Base-by-base conservation (phyloP, 306 rosid species). In the Acacia acuminata region DNA sequence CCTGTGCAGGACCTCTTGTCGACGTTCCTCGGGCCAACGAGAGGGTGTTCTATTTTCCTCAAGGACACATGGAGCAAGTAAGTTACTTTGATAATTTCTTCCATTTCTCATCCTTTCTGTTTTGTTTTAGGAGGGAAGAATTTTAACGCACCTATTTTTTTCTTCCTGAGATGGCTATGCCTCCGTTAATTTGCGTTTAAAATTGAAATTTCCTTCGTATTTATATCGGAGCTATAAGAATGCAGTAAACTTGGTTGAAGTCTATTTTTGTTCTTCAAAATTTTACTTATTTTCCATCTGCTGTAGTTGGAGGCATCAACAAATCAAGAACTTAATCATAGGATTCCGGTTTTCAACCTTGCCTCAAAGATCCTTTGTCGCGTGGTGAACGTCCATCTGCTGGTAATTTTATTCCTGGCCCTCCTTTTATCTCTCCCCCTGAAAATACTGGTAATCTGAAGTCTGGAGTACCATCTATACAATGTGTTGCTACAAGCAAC, bases 1-100 rank as follows among this genome's bases (percentile, higher is more conserved):
- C 83, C 7, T 88, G 91, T 32, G 97, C 99, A 15, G 99, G 99
- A 77, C 99, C 98, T 36, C 92, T 90, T 34, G 98, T 91, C 2
- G 99, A 91, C 68, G 93, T 96, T 83, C 99, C 98, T 84, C 83
- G 68, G 71, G 42, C 7, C 32, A 66, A 50, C 30, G 91, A 96
- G 83, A 91, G 90, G 81, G 99, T 94, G 34, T 92, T 71, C 84
- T 96, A 96, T 75, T 92, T 96, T 61, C 99, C 97, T 7, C 99
- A 96, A 67, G 99, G 99, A 2, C 99, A 96, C 74, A 93, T 94
- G 97, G 98, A 93, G 61, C 99, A 96, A 87, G 98, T 93, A 66
- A 82, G 88, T 81, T 30, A 8, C 9, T 65, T 77, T 67, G 47
- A 47, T 30, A 16, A 14, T 55, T 58, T n/a, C 10, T 53, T 73